Evolutionary conservation across 1,139 yeast species (phyloP).

Genomic region (Yamadazyma atlantica): DNA sequence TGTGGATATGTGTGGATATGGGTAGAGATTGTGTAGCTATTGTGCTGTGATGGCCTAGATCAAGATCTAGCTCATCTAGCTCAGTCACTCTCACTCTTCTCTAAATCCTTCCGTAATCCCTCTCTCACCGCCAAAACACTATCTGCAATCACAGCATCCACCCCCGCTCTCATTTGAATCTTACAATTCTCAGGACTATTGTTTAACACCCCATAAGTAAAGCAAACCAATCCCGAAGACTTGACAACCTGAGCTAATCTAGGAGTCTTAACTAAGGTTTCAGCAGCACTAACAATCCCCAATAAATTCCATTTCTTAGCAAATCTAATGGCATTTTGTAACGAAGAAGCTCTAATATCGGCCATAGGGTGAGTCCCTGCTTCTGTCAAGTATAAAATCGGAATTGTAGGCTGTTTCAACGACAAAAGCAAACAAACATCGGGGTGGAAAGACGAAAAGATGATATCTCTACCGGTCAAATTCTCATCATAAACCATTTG

Average conservation of each 20-base stretch:
- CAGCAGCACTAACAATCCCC: slow-evolving; percentile 90
- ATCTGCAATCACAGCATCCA: slow-evolving; percentile 96
- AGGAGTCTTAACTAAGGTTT: slow-evolving; percentile 83
- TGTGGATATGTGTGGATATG: no score
- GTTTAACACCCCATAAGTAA: slow-evolving; percentile 84
- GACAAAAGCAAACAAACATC: slow-evolving; percentile 85
- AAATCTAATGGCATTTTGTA: slow-evolving; percentile 90
- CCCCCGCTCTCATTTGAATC: slow-evolving; percentile 89
- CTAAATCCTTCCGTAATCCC: slow-evolving; percentile 54
- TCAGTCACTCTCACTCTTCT: slow-evolving; percentile 11
- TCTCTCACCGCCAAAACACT: slow-evolving; percentile 90
- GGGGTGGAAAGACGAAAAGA: slow-evolving; percentile 93
- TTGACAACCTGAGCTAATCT: slow-evolving; percentile 86
- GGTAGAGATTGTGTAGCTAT: no score
- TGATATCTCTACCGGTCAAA: slow-evolving; percentile 77
- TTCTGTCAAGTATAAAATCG: slow-evolving; percentile 85
- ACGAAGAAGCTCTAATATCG: slow-evolving; percentile 81
- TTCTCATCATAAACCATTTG: slow-evolving; percentile 75
- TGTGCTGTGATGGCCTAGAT: no score
- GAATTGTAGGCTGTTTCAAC: slow-evolving; percentile 90
- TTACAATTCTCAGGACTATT: slow-evolving; percentile 85
- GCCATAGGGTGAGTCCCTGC: slow-evolving; percentile 83
- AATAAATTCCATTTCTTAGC: slow-evolving; percentile 89
- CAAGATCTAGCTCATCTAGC: no score
- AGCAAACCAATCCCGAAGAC: slow-evolving; percentile 88